Conservation (phyloP, 2,329 filamentous ascomycete genomes). For the Colletotrichum sp. region DNA sequence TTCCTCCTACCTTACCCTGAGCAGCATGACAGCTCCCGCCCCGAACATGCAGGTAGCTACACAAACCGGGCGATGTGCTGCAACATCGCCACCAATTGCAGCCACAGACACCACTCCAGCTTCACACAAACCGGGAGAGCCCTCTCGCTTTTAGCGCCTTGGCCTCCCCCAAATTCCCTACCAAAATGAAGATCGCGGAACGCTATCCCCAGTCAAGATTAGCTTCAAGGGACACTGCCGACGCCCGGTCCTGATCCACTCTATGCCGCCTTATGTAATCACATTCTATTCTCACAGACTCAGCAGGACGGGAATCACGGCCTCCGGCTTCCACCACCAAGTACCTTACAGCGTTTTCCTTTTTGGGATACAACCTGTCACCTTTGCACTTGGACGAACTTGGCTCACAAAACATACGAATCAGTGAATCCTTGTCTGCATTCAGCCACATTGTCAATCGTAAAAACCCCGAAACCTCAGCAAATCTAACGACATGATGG, state of each 20-base stretch:
- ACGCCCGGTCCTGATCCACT: background rate
- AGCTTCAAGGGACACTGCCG: background rate
- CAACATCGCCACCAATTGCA: background rate
- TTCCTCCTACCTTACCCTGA: background rate
- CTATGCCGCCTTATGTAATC: background rate
- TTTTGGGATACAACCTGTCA: background rate
- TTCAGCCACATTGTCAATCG: background rate
- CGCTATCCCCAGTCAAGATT: background rate
- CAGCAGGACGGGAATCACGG: background rate
- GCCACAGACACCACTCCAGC: background rate
- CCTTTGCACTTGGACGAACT: background rate
- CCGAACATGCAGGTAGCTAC: background rate
- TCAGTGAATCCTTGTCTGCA: background rate
- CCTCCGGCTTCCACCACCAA: background rate
- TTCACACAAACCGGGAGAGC: background rate
- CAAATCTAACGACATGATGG: background rate
- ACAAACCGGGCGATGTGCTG: background rate
- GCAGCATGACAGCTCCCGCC: background rate
- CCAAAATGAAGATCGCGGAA: background rate
- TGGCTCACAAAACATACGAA: background rate
- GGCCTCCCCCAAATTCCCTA: background rate
- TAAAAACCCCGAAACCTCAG: background rate
- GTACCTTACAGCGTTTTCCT: background rate
- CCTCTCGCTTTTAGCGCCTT: background rate
- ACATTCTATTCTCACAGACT: background rate